Evolutionary conservation across 768 basidiomycete genomes (phyloP).

Genomic region (Russula sp.): DNA sequence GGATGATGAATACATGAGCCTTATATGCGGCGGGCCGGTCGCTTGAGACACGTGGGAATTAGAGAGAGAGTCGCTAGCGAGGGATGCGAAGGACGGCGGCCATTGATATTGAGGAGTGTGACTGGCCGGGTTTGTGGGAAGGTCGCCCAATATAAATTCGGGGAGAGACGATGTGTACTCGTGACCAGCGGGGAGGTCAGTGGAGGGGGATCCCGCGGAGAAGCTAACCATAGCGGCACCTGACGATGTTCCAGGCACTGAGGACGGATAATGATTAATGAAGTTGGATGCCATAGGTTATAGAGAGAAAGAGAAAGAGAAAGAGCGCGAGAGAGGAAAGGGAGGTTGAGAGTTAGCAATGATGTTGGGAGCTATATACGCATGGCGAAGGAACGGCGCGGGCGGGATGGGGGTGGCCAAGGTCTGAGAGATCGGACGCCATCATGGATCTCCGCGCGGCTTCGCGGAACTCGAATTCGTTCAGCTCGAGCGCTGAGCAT

Average conservation of each 20-base stretch:
- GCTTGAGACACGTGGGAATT: conserved; percentile 15
- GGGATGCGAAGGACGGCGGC: conserved; percentile 10
- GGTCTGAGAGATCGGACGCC: conserved; percentile 20
- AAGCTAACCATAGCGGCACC: conserved; percentile 18
- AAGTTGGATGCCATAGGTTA: conserved; percentile 15
- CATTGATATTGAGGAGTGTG: conserved; percentile 17
- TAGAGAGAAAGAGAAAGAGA: neutral
- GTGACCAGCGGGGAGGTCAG: conserved; percentile 14
- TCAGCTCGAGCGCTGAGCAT: neutral
- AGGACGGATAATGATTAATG: conserved; percentile 18
- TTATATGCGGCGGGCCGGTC: conserved; percentile 20
- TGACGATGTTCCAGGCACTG: conserved; percentile 16
- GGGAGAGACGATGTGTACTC: conserved; percentile 16
- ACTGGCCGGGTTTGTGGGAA: conserved; percentile 16
- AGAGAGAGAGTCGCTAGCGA: conserved; percentile 4
- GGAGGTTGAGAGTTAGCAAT: conserved; percentile 13
- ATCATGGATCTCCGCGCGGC: conserved; percentile 20
- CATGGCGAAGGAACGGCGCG: conserved; percentile 15
- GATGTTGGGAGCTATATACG: conserved; percentile 21
- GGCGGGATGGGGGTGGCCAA: conserved; percentile 18
- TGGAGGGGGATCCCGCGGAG: conserved; percentile 19
- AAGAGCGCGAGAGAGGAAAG: conserved; percentile 12
- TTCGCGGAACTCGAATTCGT: conserved; percentile 16
- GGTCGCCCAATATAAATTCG: conserved; percentile 15
- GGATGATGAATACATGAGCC: conserved; percentile 15